Conservation (phyloP, 495 filamentous ascomycete genomes). For the Amorphotheca resinae region DNA sequence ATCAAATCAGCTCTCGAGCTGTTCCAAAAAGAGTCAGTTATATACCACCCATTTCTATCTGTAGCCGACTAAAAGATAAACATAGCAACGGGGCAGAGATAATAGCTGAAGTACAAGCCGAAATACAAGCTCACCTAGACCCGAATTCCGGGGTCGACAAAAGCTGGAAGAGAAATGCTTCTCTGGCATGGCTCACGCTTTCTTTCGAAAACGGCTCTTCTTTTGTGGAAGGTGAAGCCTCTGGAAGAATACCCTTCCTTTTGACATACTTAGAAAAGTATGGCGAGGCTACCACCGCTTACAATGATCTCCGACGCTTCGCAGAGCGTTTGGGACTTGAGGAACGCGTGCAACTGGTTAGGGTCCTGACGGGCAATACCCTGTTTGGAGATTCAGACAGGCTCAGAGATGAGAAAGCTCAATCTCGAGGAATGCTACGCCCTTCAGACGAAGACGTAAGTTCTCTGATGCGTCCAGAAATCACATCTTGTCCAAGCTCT, state of each 20-base stretch:
- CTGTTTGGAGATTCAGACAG: constrained; percentile 2
- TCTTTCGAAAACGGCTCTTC: neutral
- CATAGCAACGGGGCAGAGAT: neutral
- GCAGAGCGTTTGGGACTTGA: constrained; percentile 7
- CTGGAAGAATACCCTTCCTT: neutral
- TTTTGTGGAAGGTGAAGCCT: neutral
- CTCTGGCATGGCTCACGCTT: constrained; percentile 16
- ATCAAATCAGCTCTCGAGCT: constrained; percentile 10
- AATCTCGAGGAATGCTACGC: neutral
- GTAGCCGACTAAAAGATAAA: neutral
- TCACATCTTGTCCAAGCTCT: neutral
- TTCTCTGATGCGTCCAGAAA: neutral
- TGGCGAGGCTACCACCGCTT: constrained; percentile 14
- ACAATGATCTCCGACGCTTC: constrained; percentile 15
- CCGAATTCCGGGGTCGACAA: constrained; percentile 17
- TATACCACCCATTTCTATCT: neutral
- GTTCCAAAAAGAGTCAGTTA: constrained; percentile 10
- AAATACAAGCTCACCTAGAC: constrained; percentile 19
- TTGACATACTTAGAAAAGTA: constrained; percentile 17
- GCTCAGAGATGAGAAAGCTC: neutral
- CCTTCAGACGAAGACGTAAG: constrained; percentile 7
- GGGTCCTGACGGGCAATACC: constrained; percentile 1
- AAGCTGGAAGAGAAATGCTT: constrained; percentile 20
- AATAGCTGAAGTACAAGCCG: constrained; percentile 1
- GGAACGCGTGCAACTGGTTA: constrained; percentile 7